phyloP scores from a whole-genome alignment of 352 stramenopile genomes.

The Globisporangium splendens region DNA sequence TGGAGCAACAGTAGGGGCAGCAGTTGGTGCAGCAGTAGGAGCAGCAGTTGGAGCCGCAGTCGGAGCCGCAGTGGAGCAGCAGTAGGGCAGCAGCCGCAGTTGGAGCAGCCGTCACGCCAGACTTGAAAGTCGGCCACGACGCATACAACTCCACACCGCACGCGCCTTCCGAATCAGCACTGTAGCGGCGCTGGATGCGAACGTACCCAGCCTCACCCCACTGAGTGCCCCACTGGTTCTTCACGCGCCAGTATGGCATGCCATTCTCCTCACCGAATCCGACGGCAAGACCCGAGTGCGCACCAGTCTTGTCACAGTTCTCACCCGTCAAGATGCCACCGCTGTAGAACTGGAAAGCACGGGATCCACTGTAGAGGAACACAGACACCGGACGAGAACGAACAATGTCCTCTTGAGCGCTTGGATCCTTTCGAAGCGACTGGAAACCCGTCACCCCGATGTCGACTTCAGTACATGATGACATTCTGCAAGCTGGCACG shows the following conservation, averaged over 20 bases:
- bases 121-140: constrained; percentile 49
- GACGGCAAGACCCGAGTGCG: constrained; percentile 55
- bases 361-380: constrained; percentile 58
- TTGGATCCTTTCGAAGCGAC: constrained; percentile 34
- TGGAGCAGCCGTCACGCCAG: constrained; percentile 14
- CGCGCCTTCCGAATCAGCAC: constrained; percentile 38
- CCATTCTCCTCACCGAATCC: constrained; percentile 48
- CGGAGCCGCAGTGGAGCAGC: neutral
- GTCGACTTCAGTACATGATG: constrained; percentile 39
- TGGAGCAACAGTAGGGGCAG: constrained; percentile 1
- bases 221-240: constrained; percentile 68
- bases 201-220: constrained; percentile 75
- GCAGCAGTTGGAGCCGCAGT: neutral
- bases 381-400: constrained; percentile 45
- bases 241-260: constrained; percentile 54
- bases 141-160: constrained; percentile 58
- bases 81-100: constrained; percentile 10
- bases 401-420: constrained; percentile 42
- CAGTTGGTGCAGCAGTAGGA: constrained; percentile 4
- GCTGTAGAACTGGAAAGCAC: constrained; percentile 63
- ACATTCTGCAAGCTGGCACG: constrained; percentile 29
- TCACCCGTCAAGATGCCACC: constrained; percentile 52
- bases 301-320: constrained; percentile 50
- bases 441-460: constrained; percentile 44
- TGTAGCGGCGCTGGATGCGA: constrained; percentile 53